These are phyloP conservation scores for Apiotrichum porosum DNA, from an alignment of 1,284 basidiomycete genomes.

Conservation along the genomic window DNA sequence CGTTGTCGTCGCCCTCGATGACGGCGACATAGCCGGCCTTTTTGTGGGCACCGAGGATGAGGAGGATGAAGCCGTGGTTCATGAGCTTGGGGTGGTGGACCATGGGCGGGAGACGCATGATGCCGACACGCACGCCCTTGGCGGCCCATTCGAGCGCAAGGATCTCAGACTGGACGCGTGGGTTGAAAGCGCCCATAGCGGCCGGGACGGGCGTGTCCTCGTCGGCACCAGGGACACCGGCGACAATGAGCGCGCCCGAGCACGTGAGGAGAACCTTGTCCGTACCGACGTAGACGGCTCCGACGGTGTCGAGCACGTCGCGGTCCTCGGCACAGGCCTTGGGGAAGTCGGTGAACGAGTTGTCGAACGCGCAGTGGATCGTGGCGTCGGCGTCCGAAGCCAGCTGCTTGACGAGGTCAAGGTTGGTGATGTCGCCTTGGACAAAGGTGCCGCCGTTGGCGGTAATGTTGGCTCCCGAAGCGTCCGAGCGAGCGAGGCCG, in stretches of 20 bases:
- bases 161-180: conserved; percentile 7
- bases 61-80: conserved; percentile 17
- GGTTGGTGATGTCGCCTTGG: conserved; percentile 20
- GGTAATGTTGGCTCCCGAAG: conserved; percentile 17
- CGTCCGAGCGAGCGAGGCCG: conserved; percentile 28
- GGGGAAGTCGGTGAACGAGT: conserved; percentile 13
- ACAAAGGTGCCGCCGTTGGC: conserved; percentile 18
- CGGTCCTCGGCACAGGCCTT: conserved; percentile 13
- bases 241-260: conserved; percentile 7
- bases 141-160: not conserved
- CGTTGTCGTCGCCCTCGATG: conserved; percentile 21
- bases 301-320: conserved; percentile 19
- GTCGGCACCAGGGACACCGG: not conserved
- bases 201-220: not conserved
- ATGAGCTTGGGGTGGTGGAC: conserved; percentile 27
- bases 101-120: conserved; percentile 22
- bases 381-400: conserved; percentile 27
- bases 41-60: conserved; percentile 7
- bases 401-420: conserved; percentile 19
- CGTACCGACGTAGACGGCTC: conserved; percentile 12
- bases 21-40: conserved; percentile 16
- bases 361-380: conserved; percentile 36
- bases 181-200: not conserved
- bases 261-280: conserved; percentile 21
- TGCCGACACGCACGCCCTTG: conserved; percentile 14